Evolutionary conservation across 768 basidiomycete genomes (phyloP).

Genomic region (Strobilomyces dryophilus): DNA sequence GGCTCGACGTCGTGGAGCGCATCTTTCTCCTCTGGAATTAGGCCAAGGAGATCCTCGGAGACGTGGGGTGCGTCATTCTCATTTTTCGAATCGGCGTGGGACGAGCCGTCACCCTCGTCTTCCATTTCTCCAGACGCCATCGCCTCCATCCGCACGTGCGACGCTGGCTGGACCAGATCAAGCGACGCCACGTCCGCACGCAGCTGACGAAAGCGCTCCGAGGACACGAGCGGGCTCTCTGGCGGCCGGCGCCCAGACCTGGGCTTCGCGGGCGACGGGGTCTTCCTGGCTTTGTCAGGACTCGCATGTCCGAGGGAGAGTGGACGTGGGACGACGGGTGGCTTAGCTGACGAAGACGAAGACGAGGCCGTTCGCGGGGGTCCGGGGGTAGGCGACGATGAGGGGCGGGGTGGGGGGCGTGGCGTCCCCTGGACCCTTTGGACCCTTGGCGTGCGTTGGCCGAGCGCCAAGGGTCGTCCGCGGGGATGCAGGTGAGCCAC

Average conservation of each 20-base stretch:
- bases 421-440: constrained; percentile 22
- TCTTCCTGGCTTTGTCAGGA: constrained; percentile 12
- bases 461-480: constrained; percentile 34
- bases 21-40: constrained; percentile 2
- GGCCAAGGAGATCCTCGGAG: constrained; percentile 1
- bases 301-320: constrained; percentile 13
- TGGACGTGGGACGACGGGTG: constrained; percentile 5
- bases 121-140: not conserved
- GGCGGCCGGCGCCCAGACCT: not conserved
- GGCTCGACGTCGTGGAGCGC: not conserved
- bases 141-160: constrained; percentile 3
- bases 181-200: constrained; percentile 18
- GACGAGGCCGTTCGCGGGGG: not conserved
- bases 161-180: constrained; percentile 1
- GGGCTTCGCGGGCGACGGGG: not conserved
- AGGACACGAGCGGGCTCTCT: constrained; percentile 19
- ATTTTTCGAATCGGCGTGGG: not conserved
- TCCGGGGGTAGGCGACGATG: constrained; percentile 11
- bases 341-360: constrained; percentile 17
- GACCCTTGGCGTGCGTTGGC: constrained; percentile 40
- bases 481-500: constrained; percentile 25
- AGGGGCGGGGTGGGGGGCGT: not conserved
- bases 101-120: not conserved
- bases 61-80: not conserved
- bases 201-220: constrained; percentile 24